Evolutionary conservation across 2,329 filamentous ascomycete species (phyloP).

Genomic region (Trichoderma aggressivum): DNA sequence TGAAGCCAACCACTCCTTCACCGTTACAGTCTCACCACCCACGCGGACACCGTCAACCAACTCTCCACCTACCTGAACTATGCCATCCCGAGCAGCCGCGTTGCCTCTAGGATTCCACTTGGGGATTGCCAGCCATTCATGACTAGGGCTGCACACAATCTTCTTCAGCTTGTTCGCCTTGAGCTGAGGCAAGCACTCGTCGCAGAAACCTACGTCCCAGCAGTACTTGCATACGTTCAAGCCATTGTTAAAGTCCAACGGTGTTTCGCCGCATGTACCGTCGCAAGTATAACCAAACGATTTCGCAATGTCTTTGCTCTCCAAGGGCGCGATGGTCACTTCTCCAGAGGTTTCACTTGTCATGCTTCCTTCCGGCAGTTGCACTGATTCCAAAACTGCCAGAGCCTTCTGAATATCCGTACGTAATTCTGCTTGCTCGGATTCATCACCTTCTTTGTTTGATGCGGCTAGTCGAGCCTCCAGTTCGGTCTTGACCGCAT

Average conservation of each 20-base stretch:
- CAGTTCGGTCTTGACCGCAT: background rate
- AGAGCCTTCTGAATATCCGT: background rate
- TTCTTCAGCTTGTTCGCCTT: background rate
- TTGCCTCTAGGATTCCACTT: background rate
- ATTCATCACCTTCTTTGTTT: background rate
- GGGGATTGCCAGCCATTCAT: background rate
- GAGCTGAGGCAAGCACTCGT: background rate
- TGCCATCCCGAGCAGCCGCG: background rate
- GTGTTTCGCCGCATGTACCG: background rate
- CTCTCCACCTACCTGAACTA: background rate
- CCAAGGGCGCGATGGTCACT: background rate
- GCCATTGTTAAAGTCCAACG: background rate
- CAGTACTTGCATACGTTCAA: background rate
- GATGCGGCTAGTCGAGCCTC: background rate
- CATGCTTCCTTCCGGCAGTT: background rate
- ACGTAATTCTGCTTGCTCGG: fast-evolving
- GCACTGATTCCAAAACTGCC: background rate
- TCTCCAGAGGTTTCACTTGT: background rate
- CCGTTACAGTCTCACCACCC: background rate
- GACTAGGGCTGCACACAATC: background rate
- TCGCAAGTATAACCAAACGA: background rate
- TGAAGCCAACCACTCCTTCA: background rate
- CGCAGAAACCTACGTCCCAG: background rate
- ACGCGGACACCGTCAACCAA: background rate
- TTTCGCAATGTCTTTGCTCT: background rate